phyloP scores from a whole-genome alignment of 805 yeast species.

The Starmerella stigmatis region DNA sequence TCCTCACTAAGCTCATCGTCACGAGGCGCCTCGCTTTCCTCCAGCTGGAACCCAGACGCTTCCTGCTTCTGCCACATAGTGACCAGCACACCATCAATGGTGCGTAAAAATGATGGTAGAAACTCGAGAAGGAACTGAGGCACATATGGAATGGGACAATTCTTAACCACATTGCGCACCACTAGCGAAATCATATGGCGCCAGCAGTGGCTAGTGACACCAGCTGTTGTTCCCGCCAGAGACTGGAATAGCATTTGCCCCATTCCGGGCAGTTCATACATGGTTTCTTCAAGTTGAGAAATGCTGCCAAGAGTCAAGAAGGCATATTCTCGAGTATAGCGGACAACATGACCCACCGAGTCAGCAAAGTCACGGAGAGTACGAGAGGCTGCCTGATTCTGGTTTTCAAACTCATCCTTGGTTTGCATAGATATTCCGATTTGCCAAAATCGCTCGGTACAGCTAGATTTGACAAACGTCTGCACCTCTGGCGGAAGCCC shows the following conservation, averaged over 20 bases:
- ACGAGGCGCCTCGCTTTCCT: constrained; percentile 40
- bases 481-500: constrained; percentile 82
- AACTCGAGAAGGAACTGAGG: constrained; percentile 63
- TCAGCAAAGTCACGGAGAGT: constrained; percentile 95
- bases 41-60: constrained; percentile 35
- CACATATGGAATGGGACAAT: constrained; percentile 68
- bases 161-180: constrained; percentile 71
- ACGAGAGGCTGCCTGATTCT: constrained; percentile 84
- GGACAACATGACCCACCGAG: constrained; percentile 87
- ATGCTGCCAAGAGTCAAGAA: constrained; percentile 82
- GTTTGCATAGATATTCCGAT: constrained; percentile 93
- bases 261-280: constrained; percentile 75
- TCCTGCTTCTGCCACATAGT: constrained; percentile 64
- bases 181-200: constrained; percentile 89
- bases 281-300: constrained; percentile 76
- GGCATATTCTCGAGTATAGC: constrained; percentile 94
- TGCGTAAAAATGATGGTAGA: constrained; percentile 62
- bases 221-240: constrained; percentile 61
- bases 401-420: constrained; percentile 87
- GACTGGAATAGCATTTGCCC: constrained; percentile 74
- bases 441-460: constrained; percentile 95
- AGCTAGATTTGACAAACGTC: constrained; percentile 78
- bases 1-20: constrained; percentile 89
- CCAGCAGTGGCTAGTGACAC: constrained; percentile 93
- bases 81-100: constrained; percentile 64